Evolutionary conservation across 768 basidiomycete genomes (phyloP).

Genomic region (Suillus hirtellus): DNA sequence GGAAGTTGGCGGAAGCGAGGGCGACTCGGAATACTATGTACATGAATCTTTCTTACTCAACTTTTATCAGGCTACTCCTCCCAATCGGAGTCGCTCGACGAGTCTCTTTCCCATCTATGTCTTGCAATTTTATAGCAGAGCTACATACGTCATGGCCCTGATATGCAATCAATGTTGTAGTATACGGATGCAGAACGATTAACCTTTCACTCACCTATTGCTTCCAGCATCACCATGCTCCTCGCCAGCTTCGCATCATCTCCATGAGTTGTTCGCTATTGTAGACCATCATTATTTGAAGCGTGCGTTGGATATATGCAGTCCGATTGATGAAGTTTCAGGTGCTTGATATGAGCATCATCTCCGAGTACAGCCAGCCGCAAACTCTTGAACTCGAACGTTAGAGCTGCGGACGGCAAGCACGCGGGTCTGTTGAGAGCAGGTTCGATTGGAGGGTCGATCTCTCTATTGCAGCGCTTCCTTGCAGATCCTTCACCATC

Average conservation of each 20-base stretch:
- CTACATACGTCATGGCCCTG: background rate
- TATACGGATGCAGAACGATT: background rate
- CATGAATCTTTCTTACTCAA: background rate
- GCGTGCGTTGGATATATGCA: background rate
- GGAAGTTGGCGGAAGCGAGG: background rate
- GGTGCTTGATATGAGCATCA: background rate
- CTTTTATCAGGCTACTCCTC: background rate
- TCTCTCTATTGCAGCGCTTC: background rate
- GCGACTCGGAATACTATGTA: no score
- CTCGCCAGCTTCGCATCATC: background rate
- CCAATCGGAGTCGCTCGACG: background rate
- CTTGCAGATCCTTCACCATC: background rate
- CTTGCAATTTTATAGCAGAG: background rate
- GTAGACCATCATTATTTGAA: background rate
- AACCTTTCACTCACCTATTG: background rate
- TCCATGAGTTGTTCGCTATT: background rate
- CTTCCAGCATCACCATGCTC: background rate
- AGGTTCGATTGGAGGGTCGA: background rate
- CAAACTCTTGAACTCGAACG: background rate
- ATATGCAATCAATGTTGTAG: background rate
- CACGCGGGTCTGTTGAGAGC: background rate
- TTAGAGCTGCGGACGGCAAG: background rate
- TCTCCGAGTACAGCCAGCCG: background rate
- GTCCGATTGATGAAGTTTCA: background rate
- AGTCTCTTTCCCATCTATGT: background rate